Conservation (phyloP, 129 eudicot genomes). For the Flaveria robusta region DNA sequence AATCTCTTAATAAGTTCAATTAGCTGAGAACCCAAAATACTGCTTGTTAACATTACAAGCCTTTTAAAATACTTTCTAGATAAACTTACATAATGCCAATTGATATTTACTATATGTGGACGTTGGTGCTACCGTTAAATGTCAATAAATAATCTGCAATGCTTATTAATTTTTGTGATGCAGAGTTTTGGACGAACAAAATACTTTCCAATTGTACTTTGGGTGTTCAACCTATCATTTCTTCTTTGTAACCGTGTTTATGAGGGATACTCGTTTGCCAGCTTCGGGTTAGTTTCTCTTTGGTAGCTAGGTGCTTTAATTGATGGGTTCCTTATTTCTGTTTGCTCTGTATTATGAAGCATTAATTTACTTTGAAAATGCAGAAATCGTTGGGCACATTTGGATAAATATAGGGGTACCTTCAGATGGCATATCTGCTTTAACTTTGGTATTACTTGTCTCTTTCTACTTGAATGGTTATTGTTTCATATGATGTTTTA, state of each 20-base stretch:
- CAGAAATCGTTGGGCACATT: slow-evolving; percentile 64
- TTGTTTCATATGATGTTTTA: slow-evolving; percentile 3
- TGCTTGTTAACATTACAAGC: neutral
- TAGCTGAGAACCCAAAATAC: neutral
- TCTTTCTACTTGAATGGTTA: slow-evolving; percentile 3
- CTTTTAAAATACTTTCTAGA: neutral
- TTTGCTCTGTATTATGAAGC: slow-evolving; percentile 13
- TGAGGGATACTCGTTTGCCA: slow-evolving; percentile 76
- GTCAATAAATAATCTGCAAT: slow-evolving; percentile 1
- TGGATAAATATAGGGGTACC: slow-evolving; percentile 82
- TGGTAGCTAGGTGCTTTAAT: slow-evolving; percentile 11
- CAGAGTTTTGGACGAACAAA: slow-evolving; percentile 79
- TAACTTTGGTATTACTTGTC: slow-evolving; percentile 69
- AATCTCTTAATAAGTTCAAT: neutral
- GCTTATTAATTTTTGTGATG: slow-evolving; percentile 35
- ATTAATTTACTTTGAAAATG: slow-evolving; percentile 23
- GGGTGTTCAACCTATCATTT: slow-evolving; percentile 73
- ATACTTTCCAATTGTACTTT: slow-evolving; percentile 63
- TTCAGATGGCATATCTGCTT: slow-evolving; percentile 99
- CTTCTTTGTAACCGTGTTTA: slow-evolving; percentile 84
- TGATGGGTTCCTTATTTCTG: slow-evolving; percentile 11
- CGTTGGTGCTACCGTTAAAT: slow-evolving; percentile 15
- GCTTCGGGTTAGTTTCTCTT: slow-evolving; percentile 64
- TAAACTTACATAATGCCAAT: slow-evolving; percentile 5
- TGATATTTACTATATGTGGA: neutral